Conservation (phyloP, 2,329 filamentous ascomycete species). For the Fusarium secorum region DNA sequence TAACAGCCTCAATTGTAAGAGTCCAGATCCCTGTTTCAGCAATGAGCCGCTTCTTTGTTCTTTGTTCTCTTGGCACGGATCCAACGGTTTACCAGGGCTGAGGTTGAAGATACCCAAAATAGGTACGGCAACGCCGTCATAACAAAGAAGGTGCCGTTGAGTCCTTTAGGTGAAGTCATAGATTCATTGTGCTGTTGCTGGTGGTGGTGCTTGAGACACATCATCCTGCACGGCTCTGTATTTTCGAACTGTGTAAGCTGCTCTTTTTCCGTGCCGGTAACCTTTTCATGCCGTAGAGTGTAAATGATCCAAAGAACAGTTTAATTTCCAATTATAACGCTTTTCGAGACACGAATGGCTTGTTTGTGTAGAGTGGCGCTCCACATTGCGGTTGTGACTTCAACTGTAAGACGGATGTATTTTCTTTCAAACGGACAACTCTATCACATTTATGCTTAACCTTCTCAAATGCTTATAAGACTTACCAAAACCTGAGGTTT, state of each 20-base stretch:
- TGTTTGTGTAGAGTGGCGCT: neutral
- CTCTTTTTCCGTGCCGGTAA: neutral
- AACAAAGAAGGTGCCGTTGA: neutral
- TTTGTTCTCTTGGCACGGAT: slow-evolving; percentile 15
- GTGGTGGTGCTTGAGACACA: neutral
- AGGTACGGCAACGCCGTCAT: neutral
- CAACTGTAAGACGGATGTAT: neutral
- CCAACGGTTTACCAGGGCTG: neutral
- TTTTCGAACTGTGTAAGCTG: neutral
- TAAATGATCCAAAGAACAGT: fast-evolving
- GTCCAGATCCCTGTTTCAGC: neutral
- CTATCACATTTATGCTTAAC: neutral
- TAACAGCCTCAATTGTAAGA: no score
- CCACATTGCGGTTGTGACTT: neutral
- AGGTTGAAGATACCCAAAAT: slow-evolving; percentile 5
- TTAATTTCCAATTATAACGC: neutral
- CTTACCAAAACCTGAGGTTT: no score
- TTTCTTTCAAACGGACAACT: neutral
- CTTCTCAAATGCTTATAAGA: neutral
- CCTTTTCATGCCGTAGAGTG: neutral
- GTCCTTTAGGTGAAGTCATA: fast-evolving
- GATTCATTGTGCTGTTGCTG: neutral
- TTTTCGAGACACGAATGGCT: neutral
- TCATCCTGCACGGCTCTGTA: neutral
- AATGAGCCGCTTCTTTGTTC: slow-evolving; percentile 10